Evolutionary conservation across 2,329 filamentous ascomycete species (phyloP).

Genomic region (Claviceps pusilla): DNA sequence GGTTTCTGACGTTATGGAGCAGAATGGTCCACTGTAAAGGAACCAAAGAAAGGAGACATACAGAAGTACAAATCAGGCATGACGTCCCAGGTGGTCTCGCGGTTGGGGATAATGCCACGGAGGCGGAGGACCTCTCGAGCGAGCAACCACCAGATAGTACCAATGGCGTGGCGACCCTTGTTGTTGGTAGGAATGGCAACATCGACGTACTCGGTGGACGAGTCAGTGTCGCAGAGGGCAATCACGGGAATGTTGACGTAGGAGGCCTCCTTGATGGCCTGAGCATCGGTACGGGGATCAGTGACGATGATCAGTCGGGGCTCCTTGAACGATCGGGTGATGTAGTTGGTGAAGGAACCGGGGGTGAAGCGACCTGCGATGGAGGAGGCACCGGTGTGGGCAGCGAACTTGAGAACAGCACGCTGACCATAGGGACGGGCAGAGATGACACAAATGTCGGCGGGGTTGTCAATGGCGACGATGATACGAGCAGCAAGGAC

Average conservation of each 20-base stretch:
- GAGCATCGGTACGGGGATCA: slow-evolving; percentile 97
- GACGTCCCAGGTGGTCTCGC: slow-evolving; percentile 96
- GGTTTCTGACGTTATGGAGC: no score
- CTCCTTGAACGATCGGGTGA: slow-evolving; percentile 99
- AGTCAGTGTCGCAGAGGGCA: slow-evolving; percentile 97
- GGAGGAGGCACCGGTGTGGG: slow-evolving; percentile 93
- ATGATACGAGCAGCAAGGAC: slow-evolving; percentile 98
- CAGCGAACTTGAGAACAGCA: slow-evolving; percentile 98
- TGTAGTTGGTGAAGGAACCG: slow-evolving; percentile 99
- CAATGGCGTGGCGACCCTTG: slow-evolving; percentile 99
- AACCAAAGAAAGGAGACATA: slow-evolving; percentile 25
- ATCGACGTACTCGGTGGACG: slow-evolving; percentile 98
- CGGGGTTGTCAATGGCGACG: slow-evolving; percentile 96
- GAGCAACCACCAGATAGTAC: slow-evolving; percentile 98
- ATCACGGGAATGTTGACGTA: slow-evolving; percentile 99
- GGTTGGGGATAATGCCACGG: slow-evolving; percentile 87
- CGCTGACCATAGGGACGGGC: slow-evolving; percentile 99
- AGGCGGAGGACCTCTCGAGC: slow-evolving; percentile 99
- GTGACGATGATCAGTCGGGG: slow-evolving; percentile 98
- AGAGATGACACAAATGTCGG: slow-evolving; percentile 98
- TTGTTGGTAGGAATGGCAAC: slow-evolving; percentile 99
- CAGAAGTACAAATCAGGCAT: slow-evolving; percentile 99
- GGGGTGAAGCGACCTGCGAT: slow-evolving; percentile 99
- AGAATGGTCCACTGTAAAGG: background rate
- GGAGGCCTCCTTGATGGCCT: slow-evolving; percentile 99